phyloP scores from a whole-genome alignment of 176 grass and related monocot genomes.

The Carex parvula region DNA sequence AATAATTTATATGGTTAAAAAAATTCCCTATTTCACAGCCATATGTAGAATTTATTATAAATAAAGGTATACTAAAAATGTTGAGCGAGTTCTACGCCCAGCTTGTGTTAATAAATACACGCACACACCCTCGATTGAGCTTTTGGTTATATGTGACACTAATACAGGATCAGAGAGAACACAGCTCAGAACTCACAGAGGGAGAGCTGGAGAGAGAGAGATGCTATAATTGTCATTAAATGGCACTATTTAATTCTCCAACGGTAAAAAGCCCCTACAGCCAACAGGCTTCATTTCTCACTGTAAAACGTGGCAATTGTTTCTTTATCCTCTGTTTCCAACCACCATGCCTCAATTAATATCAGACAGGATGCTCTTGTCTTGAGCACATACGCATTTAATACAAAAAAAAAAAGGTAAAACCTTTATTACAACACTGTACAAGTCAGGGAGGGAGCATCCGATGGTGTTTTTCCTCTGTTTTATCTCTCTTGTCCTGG shows the following conservation, averaged over 20 bases:
- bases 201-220: not conserved
- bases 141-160: not conserved
- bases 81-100: too few relatives aligned
- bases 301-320: slow-evolving; percentile 6
- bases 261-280: not conserved
- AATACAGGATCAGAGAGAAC: not conserved
- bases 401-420: not conserved
- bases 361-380: slow-evolving; percentile 2
- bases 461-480: not conserved
- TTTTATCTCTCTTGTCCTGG: not conserved
- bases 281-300: not conserved
- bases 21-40: not conserved
- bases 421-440: not conserved
- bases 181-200: not conserved
- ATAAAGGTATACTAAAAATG: too few relatives aligned
- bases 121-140: too few relatives aligned
- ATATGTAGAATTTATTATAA: not conserved
- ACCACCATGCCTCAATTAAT: not conserved
- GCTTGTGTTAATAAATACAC: not conserved
- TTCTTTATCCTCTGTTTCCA: not conserved
- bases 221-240: not conserved
- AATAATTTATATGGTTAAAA: too few relatives aligned
- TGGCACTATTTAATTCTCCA: slow-evolving; percentile 24
- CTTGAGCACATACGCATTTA: slow-evolving; percentile 4
- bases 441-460: not conserved